A percentile compares a stretch with the other conserved stretches of the same genome.
Evolutionary conservation across 768 basidiomycete genomes (phyloP).

Genomic region (Boletus rubropictus): DNA sequence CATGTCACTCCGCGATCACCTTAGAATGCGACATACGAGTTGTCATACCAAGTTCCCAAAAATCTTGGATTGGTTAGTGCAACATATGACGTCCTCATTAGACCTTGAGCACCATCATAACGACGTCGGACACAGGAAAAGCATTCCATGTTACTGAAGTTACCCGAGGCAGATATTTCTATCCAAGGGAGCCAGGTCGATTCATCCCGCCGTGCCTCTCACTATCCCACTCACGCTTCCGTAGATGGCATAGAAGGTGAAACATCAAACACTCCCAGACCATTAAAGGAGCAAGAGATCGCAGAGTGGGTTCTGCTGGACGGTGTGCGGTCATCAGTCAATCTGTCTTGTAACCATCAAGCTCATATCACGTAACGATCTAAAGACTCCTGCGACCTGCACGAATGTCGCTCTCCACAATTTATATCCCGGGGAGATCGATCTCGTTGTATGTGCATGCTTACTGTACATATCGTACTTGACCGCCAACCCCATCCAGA

Average conservation of each 20-base stretch:
- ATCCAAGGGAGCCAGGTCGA: constrained; percentile 55
- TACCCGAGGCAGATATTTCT: constrained; percentile 67
- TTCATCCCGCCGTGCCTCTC: not conserved
- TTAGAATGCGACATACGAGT: constrained; percentile 77
- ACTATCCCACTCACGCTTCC: not conserved
- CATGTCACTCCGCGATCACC: constrained; percentile 2
- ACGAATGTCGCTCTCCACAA: constrained; percentile 89
- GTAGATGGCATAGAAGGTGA: constrained; percentile 62
- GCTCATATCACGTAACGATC: constrained; percentile 4
- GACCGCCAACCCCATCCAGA: constrained; percentile 33
- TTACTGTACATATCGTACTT: not conserved
- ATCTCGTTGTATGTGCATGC: constrained; percentile 65
- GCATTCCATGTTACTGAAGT: constrained; percentile 76
- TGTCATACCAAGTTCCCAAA: constrained; percentile 74
- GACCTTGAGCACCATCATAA: not conserved
- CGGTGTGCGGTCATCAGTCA: constrained; percentile 46
- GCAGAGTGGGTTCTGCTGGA: constrained; percentile 90
- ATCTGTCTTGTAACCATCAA: constrained; percentile 3
- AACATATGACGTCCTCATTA: not conserved
- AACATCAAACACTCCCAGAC: constrained; percentile 51
- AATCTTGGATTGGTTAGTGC: constrained; percentile 77
- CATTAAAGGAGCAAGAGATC: constrained; percentile 68
- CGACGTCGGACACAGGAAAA: constrained; percentile 45
- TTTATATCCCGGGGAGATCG: constrained; percentile 75
- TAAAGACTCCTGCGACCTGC: constrained; percentile 85